These are phyloP conservation scores for Chaetomiaceae sp. DNA, from an alignment of 2,329 filamentous ascomycete species.

Conservation along the genomic window DNA sequence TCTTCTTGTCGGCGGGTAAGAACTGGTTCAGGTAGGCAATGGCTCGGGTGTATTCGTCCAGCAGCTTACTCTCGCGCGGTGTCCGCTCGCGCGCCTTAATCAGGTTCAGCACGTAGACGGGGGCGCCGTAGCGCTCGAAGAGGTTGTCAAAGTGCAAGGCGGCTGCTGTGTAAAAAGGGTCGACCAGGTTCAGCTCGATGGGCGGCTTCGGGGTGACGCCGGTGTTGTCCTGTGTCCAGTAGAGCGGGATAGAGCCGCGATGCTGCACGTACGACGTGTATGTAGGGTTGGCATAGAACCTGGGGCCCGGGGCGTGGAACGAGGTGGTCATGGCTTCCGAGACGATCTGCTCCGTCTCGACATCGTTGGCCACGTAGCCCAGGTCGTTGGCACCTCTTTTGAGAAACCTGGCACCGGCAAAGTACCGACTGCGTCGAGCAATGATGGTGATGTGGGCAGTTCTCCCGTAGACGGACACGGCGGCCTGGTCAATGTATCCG, in stretches of 20 bases:
- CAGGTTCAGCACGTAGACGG: constrained; percentile 85
- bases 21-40: constrained; percentile 94
- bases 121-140: constrained; percentile 87
- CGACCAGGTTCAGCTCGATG: constrained; percentile 90
- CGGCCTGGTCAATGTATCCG: constrained; percentile 89
- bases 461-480: constrained; percentile 78
- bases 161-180: constrained; percentile 91
- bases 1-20: constrained; percentile 73
- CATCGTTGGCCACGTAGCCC: constrained; percentile 95
- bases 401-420: constrained; percentile 87
- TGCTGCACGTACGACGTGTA: constrained; percentile 98
- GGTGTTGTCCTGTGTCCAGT: constrained; percentile 95
- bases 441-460: constrained; percentile 90
- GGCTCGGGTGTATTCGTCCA: constrained; percentile 80
- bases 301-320: constrained; percentile 84
- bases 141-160: constrained; percentile 93
- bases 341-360: constrained; percentile 97
- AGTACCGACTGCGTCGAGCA: constrained; percentile 83
- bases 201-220: constrained; percentile 94
- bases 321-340: constrained; percentile 92
- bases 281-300: constrained; percentile 78
- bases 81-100: constrained; percentile 84
- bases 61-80: constrained; percentile 83
- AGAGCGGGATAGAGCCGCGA: constrained; percentile 88
- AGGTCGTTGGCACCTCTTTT: constrained; percentile 93